Conservation (phyloP, 2,329 filamentous ascomycete species). For the Cladorrhinum sp. region DNA sequence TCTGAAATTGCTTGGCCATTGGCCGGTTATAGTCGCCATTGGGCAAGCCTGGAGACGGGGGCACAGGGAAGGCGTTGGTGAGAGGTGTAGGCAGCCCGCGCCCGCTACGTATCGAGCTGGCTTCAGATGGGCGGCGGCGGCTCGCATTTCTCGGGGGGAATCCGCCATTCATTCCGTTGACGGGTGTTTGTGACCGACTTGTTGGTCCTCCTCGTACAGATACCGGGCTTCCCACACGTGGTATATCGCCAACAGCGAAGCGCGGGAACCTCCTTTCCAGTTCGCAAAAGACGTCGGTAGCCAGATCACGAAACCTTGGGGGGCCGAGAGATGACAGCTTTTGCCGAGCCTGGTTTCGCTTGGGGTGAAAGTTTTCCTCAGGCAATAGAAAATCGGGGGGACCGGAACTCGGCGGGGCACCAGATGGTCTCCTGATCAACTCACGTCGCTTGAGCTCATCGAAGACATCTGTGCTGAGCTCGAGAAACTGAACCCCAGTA, state of each 20-base stretch:
- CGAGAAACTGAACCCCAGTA: slow-evolving; percentile 90
- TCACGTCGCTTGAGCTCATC: slow-evolving; percentile 91
- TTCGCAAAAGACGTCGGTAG: slow-evolving; percentile 94
- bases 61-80: slow-evolving; percentile 39
- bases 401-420: slow-evolving; percentile 46
- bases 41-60: slow-evolving; percentile 56
- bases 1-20: slow-evolving; percentile 85
- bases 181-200: slow-evolving; percentile 61
- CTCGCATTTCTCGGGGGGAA: slow-evolving; percentile 52
- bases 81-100: slow-evolving; percentile 30
- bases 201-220: slow-evolving; percentile 58
- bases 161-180: slow-evolving; percentile 51
- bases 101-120: slow-evolving; percentile 55
- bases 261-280: slow-evolving; percentile 84
- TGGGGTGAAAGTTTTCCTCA: slow-evolving; percentile 89
- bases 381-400: slow-evolving; percentile 75
- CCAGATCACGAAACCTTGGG: slow-evolving; percentile 83
- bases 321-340: slow-evolving; percentile 87
- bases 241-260: slow-evolving; percentile 68
- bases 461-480: slow-evolving; percentile 95
- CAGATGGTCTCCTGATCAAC: slow-evolving; percentile 55
- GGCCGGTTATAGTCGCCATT: slow-evolving; percentile 70
- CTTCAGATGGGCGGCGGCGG: slow-evolving; percentile 57
- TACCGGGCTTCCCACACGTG: slow-evolving; percentile 66
- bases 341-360: slow-evolving; percentile 95